Evolutionary conservation across 805 yeast genomes (phyloP), one percentile per base, ranked within the genome.

Genomic region (Schwanniomyces pseudopolymorphus): DNA sequence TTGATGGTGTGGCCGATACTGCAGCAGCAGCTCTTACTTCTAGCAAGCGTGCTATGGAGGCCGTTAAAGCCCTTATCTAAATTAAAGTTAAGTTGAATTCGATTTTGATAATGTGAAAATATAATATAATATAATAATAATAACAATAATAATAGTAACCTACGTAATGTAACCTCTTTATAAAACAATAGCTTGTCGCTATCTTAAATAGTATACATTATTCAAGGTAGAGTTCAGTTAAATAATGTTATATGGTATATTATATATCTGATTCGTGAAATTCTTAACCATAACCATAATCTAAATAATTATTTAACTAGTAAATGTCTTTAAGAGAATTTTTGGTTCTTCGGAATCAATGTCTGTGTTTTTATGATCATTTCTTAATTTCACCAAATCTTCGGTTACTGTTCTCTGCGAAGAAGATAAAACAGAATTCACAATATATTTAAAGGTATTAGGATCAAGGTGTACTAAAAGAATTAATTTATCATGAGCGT

Each of bases 401-500:
- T 80, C 75, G 37, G 83, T 59, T 27, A 66, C 42, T 19, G 42
- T 40, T 58, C 72, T 70, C 53, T 82, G 83, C 0, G 63, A 64
- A 0, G 53, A 61, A 26, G 66, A 66, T 14, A 83, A 59, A 0
- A 56, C 55, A 0, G 57, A 60, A 22, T 60, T 69, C 11, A 83
- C 69, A 2, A 75, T 78, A 0, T 40, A 35, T 51, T 83, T 84
- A 66, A 85, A 84, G 7, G 67, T 57, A 1, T 57, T 64, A 0
- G 83, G 70, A 47, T 73, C 67, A 42, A 72, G 58, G 13, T 67
- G 63, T 13, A 83, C 69, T 46, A 85, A 63, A 7, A 69, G 69
- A 25, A 82, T 39, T 40, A 84, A 49, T 48, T 79, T 77, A 11
- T 68, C 72, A 47, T 75, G 81, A 5, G 77, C 56, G 40, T 80